phyloP scores from a whole-genome alignment of 1,284 basidiomycete genomes.

The Bjerkandera adusta region DNA sequence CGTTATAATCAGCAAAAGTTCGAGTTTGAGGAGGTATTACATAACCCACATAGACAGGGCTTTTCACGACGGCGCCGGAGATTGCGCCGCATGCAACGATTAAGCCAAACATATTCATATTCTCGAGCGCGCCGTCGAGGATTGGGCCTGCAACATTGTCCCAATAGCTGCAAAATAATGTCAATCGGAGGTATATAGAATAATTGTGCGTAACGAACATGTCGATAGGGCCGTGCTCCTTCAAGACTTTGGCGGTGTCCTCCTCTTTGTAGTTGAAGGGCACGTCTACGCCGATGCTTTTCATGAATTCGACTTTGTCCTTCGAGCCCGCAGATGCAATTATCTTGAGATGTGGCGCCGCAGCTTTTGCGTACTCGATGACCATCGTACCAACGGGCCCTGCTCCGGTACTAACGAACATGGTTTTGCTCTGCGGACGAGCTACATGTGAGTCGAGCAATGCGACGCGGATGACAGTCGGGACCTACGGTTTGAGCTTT shows the following conservation, averaged over 20 bases:
- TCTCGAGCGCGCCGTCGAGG: slow-evolving; percentile 51
- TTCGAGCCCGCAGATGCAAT: slow-evolving; percentile 49
- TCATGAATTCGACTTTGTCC: slow-evolving; percentile 46
- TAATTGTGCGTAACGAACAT: slow-evolving; percentile 18
- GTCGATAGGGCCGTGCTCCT: slow-evolving; percentile 36
- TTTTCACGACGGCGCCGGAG: slow-evolving; percentile 12
- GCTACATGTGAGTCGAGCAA: not conserved
- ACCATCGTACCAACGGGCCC: slow-evolving; percentile 38
- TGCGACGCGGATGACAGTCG: not conserved
- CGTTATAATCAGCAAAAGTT: no score
- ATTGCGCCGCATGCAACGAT: slow-evolving; percentile 40
- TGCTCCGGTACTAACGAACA: slow-evolving; percentile 46
- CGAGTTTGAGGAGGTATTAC: no score
- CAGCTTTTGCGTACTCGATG: slow-evolving; percentile 39
- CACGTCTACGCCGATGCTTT: slow-evolving; percentile 43
- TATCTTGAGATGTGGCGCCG: slow-evolving; percentile 39
- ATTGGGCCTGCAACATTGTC: slow-evolving; percentile 63
- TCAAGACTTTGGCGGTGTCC: slow-evolving; percentile 36
- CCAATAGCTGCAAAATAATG: slow-evolving; percentile 34
- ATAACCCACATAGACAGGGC: not conserved
- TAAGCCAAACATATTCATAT: slow-evolving; percentile 45
- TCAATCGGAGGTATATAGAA: not conserved
- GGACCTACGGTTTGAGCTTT: slow-evolving; percentile 16
- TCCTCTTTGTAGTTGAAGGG: slow-evolving; percentile 52
- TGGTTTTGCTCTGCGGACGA: slow-evolving; percentile 36